Percentiles rank a stretch among this genome's conserved stretches.
phyloP scores from a whole-genome alignment of 2,329 filamentous ascomycete genomes.

The Fusarium continuum region DNA sequence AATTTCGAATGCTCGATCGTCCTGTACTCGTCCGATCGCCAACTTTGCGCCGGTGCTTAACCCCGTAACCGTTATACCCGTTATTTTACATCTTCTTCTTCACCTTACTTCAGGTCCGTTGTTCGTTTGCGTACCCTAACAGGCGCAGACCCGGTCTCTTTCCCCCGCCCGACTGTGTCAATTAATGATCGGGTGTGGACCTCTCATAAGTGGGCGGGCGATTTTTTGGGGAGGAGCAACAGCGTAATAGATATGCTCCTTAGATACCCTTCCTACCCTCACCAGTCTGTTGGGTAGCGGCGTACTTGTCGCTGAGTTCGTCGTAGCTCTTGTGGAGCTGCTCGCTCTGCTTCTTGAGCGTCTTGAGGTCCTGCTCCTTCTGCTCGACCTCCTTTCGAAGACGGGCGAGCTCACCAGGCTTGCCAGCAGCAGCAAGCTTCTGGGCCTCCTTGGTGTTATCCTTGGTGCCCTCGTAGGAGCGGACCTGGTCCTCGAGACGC shows the following conservation, averaged over 20 bases:
- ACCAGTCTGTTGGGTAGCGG: slow-evolving; percentile 61
- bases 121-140: slow-evolving; percentile 19
- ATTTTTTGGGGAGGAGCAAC: background rate
- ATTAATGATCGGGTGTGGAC: background rate
- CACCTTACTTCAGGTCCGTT: background rate
- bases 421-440: slow-evolving; percentile 76
- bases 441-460: slow-evolving; percentile 71
- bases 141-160: slow-evolving; percentile 11
- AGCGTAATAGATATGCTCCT: slow-evolving; percentile 5
- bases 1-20: slow-evolving; percentile 30
- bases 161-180: background rate
- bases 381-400: slow-evolving; percentile 77
- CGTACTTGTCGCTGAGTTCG: slow-evolving; percentile 83
- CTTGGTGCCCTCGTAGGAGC: slow-evolving; percentile 73
- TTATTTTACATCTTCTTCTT: slow-evolving; percentile 30
- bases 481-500: slow-evolving; percentile 90
- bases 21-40: slow-evolving; percentile 17
- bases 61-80: slow-evolving; percentile 13
- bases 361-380: slow-evolving; percentile 85
- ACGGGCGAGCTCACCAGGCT: slow-evolving; percentile 76
- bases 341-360: slow-evolving; percentile 90
- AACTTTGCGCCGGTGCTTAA: slow-evolving; percentile 32
- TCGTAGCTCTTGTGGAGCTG: slow-evolving; percentile 87
- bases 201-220: background rate
- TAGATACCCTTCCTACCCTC: slow-evolving; percentile 69